Conservation (phyloP, 139 green algal genomes). For the Spirogloea muscicola region DNA sequence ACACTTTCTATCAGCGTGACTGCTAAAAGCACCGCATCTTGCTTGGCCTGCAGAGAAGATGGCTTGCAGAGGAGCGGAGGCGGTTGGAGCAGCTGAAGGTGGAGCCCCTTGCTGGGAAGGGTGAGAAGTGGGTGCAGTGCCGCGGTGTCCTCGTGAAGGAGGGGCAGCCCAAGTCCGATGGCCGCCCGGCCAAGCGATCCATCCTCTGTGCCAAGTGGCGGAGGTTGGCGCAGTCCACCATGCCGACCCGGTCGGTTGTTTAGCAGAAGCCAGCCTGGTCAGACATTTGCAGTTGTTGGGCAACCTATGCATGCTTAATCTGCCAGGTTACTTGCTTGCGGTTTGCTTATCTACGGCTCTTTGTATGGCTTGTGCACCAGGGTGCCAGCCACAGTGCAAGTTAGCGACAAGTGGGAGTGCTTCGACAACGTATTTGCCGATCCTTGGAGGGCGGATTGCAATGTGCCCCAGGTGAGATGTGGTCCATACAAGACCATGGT, state of each 20-base stretch:
- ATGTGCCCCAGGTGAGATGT: slow-evolving; percentile 26
- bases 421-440: slow-evolving; percentile 7
- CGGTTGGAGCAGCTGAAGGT: slow-evolving; percentile 9
- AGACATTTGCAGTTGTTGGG: neutral
- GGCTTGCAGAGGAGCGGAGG: slow-evolving; percentile 19
- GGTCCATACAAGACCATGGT: too few relatives aligned
- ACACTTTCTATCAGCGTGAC: neutral
- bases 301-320: neutral
- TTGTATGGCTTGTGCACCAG: neutral
- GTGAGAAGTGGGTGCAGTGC: slow-evolving; percentile 31
- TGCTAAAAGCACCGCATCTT: too few relatives aligned
- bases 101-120: neutral
- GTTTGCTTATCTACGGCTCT: too few relatives aligned
- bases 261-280: neutral
- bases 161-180: slow-evolving; percentile 1
- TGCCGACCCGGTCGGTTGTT: neutral
- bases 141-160: neutral
- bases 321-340: too few relatives aligned
- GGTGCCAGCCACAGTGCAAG: neutral
- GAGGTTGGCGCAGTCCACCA: neutral
- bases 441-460: slow-evolving; percentile 11
- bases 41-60: too few relatives aligned
- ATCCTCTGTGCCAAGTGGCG: slow-evolving; percentile 28
- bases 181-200: neutral
- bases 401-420: slow-evolving; percentile 6